Conservation (phyloP, 106 monocot species). For the Phalaenopsis aphrodite region DNA sequence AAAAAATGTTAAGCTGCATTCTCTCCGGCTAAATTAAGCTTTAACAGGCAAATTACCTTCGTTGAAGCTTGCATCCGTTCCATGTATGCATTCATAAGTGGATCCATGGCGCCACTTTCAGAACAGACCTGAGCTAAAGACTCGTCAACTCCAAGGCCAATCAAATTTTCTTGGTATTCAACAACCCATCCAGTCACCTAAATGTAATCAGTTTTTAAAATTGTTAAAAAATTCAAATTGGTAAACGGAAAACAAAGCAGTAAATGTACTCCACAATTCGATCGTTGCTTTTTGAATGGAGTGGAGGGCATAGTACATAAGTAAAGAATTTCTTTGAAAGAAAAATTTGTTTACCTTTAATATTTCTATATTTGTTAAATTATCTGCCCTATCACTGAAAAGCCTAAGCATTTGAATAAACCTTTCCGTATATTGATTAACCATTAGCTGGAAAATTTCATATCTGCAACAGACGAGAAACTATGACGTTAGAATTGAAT, state of each 20-base stretch:
- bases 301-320: neutral
- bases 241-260: neutral
- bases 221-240: neutral
- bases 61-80: conserved; percentile 94
- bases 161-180: conserved; percentile 89
- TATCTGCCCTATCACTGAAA: conserved; percentile 85
- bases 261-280: neutral
- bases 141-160: conserved; percentile 95
- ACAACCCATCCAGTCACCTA: conserved; percentile 99
- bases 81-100: conserved; percentile 98
- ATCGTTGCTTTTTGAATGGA: neutral
- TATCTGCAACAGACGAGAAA: conserved; percentile 49
- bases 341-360: conserved; percentile 57
- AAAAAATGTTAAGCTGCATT: neutral
- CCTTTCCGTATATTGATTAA: conserved; percentile 96
- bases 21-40: neutral
- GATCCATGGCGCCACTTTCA: conserved; percentile 99
- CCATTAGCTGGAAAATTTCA: conserved; percentile 99
- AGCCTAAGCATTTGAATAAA: conserved; percentile 98
- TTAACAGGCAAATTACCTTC: conserved; percentile 32
- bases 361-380: conserved; percentile 87
- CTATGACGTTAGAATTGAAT: neutral
- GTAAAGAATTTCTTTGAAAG: neutral
- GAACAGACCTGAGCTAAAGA: conserved; percentile 99
- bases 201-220: neutral